phyloP scores from a whole-genome alignment of 805 yeast genomes.

The Lipomyces oligophaga region DNA sequence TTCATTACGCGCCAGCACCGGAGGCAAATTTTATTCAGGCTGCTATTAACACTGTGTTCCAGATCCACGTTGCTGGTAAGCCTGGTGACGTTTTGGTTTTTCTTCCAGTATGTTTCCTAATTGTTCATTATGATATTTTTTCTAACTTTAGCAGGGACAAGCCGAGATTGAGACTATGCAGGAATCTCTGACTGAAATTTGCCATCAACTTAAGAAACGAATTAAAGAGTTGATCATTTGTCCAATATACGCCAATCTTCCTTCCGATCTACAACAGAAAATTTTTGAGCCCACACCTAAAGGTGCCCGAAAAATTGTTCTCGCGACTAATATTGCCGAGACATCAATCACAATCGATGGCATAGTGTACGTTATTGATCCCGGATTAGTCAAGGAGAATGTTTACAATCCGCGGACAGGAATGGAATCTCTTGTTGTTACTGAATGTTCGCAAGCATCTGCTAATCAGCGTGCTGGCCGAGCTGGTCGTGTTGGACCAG shows the following conservation, averaged over 20 bases:
- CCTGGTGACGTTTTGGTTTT: slow-evolving; percentile 79
- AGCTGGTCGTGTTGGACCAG: slow-evolving; percentile 97
- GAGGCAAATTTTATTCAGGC: slow-evolving; percentile 84
- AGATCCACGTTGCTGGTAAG: slow-evolving; percentile 76
- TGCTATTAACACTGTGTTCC: slow-evolving; percentile 77
- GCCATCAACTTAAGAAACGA: slow-evolving; percentile 56
- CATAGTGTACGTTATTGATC: slow-evolving; percentile 84
- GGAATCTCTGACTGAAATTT: slow-evolving; percentile 64
- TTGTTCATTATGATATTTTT: background rate
- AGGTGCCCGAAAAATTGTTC: slow-evolving; percentile 79
- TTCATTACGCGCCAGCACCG: slow-evolving; percentile 72
- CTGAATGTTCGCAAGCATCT: slow-evolving; percentile 91
- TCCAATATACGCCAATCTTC: slow-evolving; percentile 88
- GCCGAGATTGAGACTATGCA: slow-evolving; percentile 86
- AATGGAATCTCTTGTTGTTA: slow-evolving; percentile 79
- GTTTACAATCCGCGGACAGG: slow-evolving; percentile 85
- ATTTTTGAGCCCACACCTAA: slow-evolving; percentile 87
- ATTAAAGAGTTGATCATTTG: slow-evolving; percentile 66
- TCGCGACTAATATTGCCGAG: slow-evolving; percentile 96
- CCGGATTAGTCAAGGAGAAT: slow-evolving; percentile 89
- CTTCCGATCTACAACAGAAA: slow-evolving; percentile 81
- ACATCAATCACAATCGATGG: slow-evolving; percentile 96
- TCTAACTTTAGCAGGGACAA: slow-evolving; percentile 66
- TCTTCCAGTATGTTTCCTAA: slow-evolving; percentile 37
- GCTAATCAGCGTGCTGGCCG: slow-evolving; percentile 95